Evolutionary conservation across 2,329 filamentous ascomycete species (phyloP).

Genomic region (Alternaria triticina): DNA sequence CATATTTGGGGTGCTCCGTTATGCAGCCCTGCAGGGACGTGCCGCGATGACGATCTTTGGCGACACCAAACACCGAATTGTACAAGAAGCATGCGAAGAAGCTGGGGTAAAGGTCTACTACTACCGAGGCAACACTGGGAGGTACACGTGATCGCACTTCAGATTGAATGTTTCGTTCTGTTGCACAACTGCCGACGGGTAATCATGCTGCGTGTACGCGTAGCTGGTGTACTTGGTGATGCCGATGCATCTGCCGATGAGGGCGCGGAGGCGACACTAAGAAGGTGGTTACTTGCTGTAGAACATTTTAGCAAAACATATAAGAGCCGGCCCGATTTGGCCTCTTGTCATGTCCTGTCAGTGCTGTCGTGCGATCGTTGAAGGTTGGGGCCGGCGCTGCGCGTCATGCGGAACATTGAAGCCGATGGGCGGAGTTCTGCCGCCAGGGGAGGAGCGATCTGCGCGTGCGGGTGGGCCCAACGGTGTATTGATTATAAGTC

Average conservation of each 20-base stretch:
- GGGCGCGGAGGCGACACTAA: background rate
- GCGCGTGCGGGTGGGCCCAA: background rate
- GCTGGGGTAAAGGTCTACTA: background rate
- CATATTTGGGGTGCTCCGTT: background rate
- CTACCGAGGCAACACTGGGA: background rate
- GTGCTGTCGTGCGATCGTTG: background rate
- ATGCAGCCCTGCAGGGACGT: background rate
- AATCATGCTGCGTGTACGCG: background rate
- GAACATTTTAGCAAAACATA: background rate
- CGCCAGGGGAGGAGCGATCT: background rate
- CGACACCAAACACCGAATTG: background rate
- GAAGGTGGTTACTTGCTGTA: background rate
- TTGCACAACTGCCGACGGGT: conserved; percentile 1
- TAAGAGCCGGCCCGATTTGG: background rate
- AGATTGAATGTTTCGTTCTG: background rate
- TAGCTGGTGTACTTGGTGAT: background rate
- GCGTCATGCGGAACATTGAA: conserved; percentile 4
- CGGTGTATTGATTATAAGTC: background rate
- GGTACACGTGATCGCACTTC: background rate
- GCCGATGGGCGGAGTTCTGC: conserved; percentile 4
- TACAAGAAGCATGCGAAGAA: background rate
- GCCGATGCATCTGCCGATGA: conserved; percentile 1
- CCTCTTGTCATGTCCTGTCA: background rate
- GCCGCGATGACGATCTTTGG: background rate
- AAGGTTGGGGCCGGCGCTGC: background rate